These are phyloP conservation scores for Aspergillus heteromorphus DNA, from an alignment of 495 filamentous ascomycete species.

Conservation along the genomic window DNA sequence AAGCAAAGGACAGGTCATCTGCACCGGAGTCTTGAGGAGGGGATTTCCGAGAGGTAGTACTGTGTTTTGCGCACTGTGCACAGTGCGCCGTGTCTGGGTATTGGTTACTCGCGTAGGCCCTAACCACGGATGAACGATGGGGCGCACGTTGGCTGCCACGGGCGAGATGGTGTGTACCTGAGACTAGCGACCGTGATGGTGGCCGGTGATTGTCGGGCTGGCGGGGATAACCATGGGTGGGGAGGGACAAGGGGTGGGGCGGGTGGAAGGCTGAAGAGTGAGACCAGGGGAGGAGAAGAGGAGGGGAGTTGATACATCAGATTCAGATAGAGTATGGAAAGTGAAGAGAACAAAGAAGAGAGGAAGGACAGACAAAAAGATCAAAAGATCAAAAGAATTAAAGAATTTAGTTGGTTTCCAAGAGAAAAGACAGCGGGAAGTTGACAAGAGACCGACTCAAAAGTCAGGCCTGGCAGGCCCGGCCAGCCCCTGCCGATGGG, in stretches of 20 bases:
- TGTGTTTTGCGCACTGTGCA: no score
- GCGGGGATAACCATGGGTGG: background rate
- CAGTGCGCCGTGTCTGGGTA: no score
- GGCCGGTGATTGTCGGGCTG: background rate
- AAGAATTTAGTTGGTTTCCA: background rate
- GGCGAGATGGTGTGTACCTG: background rate
- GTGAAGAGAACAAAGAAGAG: background rate
- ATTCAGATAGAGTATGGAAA: no score
- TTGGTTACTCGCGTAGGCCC: no score
- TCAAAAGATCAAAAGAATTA: no score
- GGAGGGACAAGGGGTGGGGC: background rate
- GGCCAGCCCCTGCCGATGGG: background rate
- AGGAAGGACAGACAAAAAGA: no score
- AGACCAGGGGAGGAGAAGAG: no score
- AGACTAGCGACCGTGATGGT: background rate
- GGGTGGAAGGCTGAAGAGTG: background rate
- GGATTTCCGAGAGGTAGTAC: no score
- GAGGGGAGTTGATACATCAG: conserved; percentile 9
- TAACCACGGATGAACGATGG: background rate
- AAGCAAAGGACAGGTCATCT: background rate
- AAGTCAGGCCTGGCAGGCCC: no score
- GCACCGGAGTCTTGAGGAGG: background rate
- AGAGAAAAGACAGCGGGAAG: background rate
- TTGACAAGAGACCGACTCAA: no score
- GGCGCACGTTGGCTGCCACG: background rate